These are phyloP conservation scores for Panicum miliaceum DNA, from an alignment of 176 grass and related monocot species.

Conservation along the genomic window DNA sequence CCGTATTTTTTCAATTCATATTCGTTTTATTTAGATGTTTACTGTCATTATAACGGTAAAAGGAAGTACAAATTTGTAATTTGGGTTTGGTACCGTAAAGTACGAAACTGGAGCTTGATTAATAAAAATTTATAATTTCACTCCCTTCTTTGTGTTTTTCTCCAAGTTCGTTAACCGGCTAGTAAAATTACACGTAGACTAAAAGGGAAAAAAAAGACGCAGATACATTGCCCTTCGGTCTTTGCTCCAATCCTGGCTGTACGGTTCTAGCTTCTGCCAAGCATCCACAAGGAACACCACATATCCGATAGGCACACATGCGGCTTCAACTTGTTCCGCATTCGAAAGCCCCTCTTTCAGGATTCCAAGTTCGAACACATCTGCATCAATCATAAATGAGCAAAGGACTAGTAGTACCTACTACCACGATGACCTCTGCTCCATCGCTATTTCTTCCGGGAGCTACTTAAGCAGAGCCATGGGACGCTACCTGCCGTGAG, in stretches of 20 bases:
- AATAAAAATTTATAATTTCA: neutral
- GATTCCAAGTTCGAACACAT: neutral
- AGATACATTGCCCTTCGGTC: neutral
- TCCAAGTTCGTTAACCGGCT: neutral
- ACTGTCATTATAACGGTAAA: neutral
- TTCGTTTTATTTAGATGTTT: neutral
- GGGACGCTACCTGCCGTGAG: neutral
- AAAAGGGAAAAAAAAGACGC: neutral
- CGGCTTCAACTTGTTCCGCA: constrained; percentile 3
- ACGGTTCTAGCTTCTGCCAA: constrained; percentile 11
- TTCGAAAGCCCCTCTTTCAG: too few relatives aligned
- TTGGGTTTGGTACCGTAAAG: neutral
- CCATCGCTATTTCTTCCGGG: neutral
- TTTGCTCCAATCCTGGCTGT: neutral
- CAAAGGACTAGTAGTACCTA: neutral
- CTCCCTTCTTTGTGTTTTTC: neutral
- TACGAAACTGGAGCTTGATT: neutral
- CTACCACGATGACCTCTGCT: neutral
- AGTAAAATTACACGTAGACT: neutral
- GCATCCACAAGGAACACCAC: constrained; percentile 19
- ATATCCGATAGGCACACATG: neutral
- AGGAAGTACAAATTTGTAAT: neutral
- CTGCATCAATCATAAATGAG: constrained; percentile 24
- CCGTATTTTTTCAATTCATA: neutral
- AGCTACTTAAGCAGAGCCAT: neutral